Evolutionary conservation across 2,329 filamentous ascomycete genomes (phyloP), one percentile per base, ranked within the genome.

Genomic region (Raffaelea albimanens): DNA sequence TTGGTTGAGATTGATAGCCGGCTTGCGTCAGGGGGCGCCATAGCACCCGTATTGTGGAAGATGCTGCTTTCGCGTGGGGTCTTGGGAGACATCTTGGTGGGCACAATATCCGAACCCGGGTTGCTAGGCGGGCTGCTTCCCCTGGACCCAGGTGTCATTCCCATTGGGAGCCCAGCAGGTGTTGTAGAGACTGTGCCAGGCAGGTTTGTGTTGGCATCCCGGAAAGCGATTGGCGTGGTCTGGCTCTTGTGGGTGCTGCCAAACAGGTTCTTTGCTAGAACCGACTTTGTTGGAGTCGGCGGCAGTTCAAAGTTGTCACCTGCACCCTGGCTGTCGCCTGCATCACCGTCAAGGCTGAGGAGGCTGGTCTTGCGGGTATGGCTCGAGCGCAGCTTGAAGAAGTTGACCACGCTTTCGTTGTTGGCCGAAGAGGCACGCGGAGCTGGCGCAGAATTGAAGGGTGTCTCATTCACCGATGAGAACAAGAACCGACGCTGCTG

Each of bases 221-320:
- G 57, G 5, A 42, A 19, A 13, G 56, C 52, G 13, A 56, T 49
- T 2, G 57, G 57, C 1, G 53, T 29, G 7, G 53, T 46, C 9
- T 22, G 31, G 21, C 36, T 44, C 36, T 46, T 50, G 47, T 13
- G 45, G 4, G 33, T 52, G 20, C 55, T 55, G 2, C 57, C 55
- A 34, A 61, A 49, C 8, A 55, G 34, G 16, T 58, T 61, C 51
- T 75, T 57, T 64, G 67, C 38, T 63, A 68, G 47, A 67, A 67
- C 50, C 61, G 68, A 55, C 80, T 95, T 97, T 0, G 93, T 97
- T 1, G 93, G 93, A 1, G 93, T 98, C 1, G 91, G 90, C n/a
- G 91, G 90, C 49, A 91, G 71, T 44, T 95, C 89, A 11, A 55
- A 55, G 36, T 68, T 73, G 49, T 90, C 87, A 18, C 67, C 46